Conservation (phyloP, 1,284 basidiomycete species). For the Pterulicium gracile region DNA sequence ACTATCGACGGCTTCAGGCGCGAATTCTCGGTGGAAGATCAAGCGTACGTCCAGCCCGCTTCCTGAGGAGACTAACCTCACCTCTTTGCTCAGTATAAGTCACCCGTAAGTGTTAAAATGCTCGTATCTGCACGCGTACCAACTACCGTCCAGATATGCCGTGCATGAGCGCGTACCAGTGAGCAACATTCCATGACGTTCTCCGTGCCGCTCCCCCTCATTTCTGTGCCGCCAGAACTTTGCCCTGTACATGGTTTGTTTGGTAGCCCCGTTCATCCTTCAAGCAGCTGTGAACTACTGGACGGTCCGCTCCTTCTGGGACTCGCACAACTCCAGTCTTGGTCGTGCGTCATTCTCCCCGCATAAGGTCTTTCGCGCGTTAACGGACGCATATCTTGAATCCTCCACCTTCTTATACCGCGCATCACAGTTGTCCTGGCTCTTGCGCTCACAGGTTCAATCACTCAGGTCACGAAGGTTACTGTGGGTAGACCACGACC, state of each 20-base stretch:
- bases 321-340: conserved; percentile 73
- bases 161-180: conserved; percentile 80
- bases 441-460: conserved; percentile 63
- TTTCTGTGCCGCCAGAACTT: conserved; percentile 25
- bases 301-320: conserved; percentile 77
- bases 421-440: conserved; percentile 52
- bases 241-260: conserved; percentile 57
- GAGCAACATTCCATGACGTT: conserved; percentile 13
- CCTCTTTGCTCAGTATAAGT: conserved; percentile 23
- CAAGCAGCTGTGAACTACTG: conserved; percentile 60
- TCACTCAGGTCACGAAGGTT: conserved; percentile 82
- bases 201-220: not conserved
- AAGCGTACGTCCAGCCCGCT: conserved; percentile 38
- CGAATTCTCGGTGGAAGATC: conserved; percentile 75
- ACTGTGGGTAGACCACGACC: conserved; percentile 87
- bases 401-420: conserved; percentile 4
- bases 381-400: no score
- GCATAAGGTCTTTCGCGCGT: conserved; percentile 10
- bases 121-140: no score
- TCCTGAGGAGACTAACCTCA: not conserved
- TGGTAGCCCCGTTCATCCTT: conserved; percentile 57
- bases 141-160: conserved; percentile 54
- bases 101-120: no score
- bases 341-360: conserved; percentile 43
- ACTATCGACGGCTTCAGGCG: conserved; percentile 73